phyloP scores from a whole-genome alignment of 2,329 filamentous ascomycete genomes.

The Cladosporium cucumerinum region DNA sequence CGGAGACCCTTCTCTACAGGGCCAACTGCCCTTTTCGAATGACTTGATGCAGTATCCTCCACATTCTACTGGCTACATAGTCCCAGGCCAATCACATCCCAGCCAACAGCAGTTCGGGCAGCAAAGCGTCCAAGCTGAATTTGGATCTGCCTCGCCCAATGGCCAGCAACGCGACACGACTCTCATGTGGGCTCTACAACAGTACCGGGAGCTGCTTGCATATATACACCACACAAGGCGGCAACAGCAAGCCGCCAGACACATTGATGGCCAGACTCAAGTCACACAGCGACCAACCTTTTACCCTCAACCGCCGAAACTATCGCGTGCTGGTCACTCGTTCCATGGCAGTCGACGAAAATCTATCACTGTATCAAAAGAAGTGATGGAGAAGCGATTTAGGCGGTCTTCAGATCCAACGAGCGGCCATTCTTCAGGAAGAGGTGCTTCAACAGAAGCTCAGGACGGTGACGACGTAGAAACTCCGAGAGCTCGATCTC shows the following conservation, averaged over 20 bases:
- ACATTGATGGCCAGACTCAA: slow-evolving; percentile 42
- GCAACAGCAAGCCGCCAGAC: slow-evolving; percentile 35
- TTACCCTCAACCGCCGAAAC: slow-evolving; percentile 59
- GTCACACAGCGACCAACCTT: slow-evolving; percentile 53
- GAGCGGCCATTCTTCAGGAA: slow-evolving; percentile 2
- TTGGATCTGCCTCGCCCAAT: slow-evolving; percentile 41
- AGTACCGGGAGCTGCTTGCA: slow-evolving; percentile 48
- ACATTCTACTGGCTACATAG: background rate
- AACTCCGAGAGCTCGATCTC: slow-evolving; percentile 20
- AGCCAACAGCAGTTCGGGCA: slow-evolving; percentile 1
- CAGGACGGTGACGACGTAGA: slow-evolving; percentile 13
- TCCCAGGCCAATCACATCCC: background rate
- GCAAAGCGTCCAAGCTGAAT: slow-evolving; percentile 30
- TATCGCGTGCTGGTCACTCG: slow-evolving; percentile 51
- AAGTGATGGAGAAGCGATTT: slow-evolving; percentile 13
- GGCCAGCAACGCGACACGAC: slow-evolving; percentile 43
- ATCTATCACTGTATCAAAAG: slow-evolving; percentile 11
- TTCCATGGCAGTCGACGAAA: slow-evolving; percentile 14
- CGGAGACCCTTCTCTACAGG: background rate
- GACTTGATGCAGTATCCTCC: background rate
- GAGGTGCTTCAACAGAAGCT: background rate
- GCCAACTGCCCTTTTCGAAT: background rate
- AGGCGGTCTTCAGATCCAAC: slow-evolving; percentile 15
- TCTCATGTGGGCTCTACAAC: slow-evolving; percentile 46
- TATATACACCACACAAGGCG: slow-evolving; percentile 47